Base-by-base conservation (phyloP, 768 basidiomycete species). In the Strobilomyces dryophilus region DNA sequence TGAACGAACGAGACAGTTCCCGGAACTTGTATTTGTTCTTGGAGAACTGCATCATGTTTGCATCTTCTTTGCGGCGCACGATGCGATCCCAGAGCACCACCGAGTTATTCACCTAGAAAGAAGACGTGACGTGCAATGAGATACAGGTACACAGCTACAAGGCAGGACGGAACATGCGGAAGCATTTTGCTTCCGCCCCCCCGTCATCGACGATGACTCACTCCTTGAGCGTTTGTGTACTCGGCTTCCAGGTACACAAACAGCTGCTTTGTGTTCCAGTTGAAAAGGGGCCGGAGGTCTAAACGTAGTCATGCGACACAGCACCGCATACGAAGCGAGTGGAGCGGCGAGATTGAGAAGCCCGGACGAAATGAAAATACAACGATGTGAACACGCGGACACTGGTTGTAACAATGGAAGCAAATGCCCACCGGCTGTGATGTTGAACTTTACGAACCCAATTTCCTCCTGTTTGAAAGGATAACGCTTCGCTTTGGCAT, bases 221-320 rank as follows among this genome's bases (percentile, higher is more conserved):
- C 92, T 44, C 89, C 84, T 67, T 86, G 73, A 0, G 76, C 68
- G 50, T 84, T 88, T 32, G 76, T 77, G 65, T 93, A 95, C 67
- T 95, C 91, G 0, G 89, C 93, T 61, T 85, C 81, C 32, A 95
- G 79, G 63, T 90, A 93, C 12, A 95, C 68, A 67, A 95, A 95
- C 11, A 95, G 65, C 65, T 95, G 93, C 70, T 95, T 95, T n/a
- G 93, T 95, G 70, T 95, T 95, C 92, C 92, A 95, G 71, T 94
- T 75, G 72, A 94, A 95, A 29, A 95, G 76, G 12, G 93, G 82
- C 9, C 80, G 74, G 5, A 95, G 75, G 71, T 95, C 93, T 93
- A 57, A 44, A 21, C 34, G 49, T 35, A 27, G 26, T 24, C 49
- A 47, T 40, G 29, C 45, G 49, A 45, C 20, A 49, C 39, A 37